Conservation (phyloP, 2,329 filamentous ascomycete species). For the Microsporum ferrugineum region DNA sequence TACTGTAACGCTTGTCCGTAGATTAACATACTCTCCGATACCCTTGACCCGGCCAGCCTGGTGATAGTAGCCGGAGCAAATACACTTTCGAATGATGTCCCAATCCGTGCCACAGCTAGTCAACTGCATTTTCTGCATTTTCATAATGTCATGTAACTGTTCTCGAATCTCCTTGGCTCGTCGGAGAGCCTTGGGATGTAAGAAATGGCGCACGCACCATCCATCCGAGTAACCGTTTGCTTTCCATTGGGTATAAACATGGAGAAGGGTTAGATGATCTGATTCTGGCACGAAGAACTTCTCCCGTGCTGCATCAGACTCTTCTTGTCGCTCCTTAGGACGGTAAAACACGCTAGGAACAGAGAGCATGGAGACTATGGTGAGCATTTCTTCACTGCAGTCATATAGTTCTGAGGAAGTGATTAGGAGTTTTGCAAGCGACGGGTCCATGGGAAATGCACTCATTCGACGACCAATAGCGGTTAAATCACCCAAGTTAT, state of each 20-base stretch:
- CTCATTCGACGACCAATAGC: conserved; percentile 85
- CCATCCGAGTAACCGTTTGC: conserved; percentile 77
- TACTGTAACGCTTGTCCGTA: conserved; percentile 86
- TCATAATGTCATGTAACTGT: conserved; percentile 88
- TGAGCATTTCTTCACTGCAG: conserved; percentile 96
- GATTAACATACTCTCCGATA: conserved; percentile 92
- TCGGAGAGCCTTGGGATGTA: conserved; percentile 87
- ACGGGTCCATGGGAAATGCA: conserved; percentile 95
- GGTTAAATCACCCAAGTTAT: conserved; percentile 88
- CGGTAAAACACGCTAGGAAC: conserved; percentile 95
- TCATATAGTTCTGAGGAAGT: conserved; percentile 78
- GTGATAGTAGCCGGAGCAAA: conserved; percentile 96
- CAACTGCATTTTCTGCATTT: conserved; percentile 79
- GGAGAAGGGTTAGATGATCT: conserved; percentile 87
- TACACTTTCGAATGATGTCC: conserved; percentile 90
- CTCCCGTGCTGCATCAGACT: conserved; percentile 87
- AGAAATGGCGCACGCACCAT: conserved; percentile 87
- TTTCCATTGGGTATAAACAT: conserved; percentile 94
- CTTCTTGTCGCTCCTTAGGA: conserved; percentile 90
- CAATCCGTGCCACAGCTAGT: conserved; percentile 89
- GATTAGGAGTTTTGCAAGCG: conserved; percentile 86
- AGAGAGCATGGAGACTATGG: conserved; percentile 94
- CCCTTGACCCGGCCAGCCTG: conserved; percentile 94
- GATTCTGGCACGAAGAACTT: conserved; percentile 99
- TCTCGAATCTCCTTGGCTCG: conserved; percentile 89